These are phyloP conservation scores for Zelonia costaricensis DNA, from an alignment of 208 protist genomes.

Conservation along the genomic window DNA sequence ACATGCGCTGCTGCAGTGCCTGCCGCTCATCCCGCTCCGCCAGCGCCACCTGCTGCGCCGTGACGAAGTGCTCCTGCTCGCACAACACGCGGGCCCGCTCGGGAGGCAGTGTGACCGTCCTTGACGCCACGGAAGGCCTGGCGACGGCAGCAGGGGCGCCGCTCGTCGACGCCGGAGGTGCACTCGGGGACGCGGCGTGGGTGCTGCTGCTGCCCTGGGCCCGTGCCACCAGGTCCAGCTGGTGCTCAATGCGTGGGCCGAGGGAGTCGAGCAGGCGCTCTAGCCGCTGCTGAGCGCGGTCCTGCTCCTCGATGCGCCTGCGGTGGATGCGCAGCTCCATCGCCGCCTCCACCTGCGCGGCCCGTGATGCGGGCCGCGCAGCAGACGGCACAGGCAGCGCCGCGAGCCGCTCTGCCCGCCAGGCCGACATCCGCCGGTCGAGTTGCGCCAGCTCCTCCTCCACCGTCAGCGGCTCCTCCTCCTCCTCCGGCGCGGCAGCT, in stretches of 20 bases:
- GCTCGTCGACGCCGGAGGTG: background rate
- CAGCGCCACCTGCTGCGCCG: constrained; percentile 11
- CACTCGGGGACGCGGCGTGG: background rate
- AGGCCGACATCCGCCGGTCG: constrained; percentile 14
- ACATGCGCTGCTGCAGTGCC: background rate
- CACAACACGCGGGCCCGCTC: constrained; percentile 6
- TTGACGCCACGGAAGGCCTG: too few species aligned
- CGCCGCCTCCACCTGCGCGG: constrained; percentile 22
- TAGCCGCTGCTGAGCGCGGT: constrained; percentile 61
- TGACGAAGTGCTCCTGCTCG: constrained; percentile 25
- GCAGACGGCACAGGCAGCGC: constrained; percentile 12
- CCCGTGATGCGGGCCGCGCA: background rate
- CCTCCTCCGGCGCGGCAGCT: background rate
- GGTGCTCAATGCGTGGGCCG: constrained; percentile 23
- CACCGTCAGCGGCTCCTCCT: background rate
- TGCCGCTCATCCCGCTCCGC: constrained; percentile 26
- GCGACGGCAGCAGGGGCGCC: background rate
- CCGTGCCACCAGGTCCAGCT: background rate
- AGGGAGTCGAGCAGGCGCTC: constrained; percentile 36
- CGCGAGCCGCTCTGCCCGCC: constrained; percentile 37
- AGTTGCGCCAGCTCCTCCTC: constrained; percentile 22
- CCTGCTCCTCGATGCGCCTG: constrained; percentile 38
- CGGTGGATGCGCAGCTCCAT: constrained; percentile 45
- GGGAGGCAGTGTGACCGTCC: background rate
- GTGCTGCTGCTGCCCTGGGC: background rate